Base-by-base conservation (phyloP, 768 basidiomycete species). In the Russula sp. region DNA sequence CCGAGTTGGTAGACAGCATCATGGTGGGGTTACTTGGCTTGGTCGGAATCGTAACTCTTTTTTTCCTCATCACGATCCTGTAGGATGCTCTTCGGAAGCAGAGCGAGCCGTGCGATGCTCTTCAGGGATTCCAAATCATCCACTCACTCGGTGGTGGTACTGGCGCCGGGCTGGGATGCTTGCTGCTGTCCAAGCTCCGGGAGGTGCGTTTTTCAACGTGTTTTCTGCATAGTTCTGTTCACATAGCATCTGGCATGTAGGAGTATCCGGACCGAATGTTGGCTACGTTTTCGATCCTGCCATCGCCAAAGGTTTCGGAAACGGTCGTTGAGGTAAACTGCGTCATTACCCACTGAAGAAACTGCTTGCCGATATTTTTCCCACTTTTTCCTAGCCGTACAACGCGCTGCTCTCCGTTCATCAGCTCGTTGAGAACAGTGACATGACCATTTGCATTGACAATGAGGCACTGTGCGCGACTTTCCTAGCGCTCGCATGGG, bases 141-240 rank as follows among this genome's bases (percentile, higher is more conserved):
- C 93, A 96, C 67, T 93, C 94, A 18, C 83, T 98, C 18, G 94
- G 94, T 40, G 94, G 94, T 64, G 94, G 94, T 42, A 95, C 91
- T 3, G 94, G 93, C 42, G 85, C 93, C 27, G 94, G 94, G 18
- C 74, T 95, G 47, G 93, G 93, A 44, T 87, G 86, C 60, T 77
- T 95, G 48, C 76, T 95, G 58, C 75, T 96, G 40, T 84, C 86
- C 42, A 94, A 94, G 71, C 75, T 94, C 63, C 83, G 90, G 57
- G 92, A 94, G 77, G 90, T 82, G 64, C 67, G 79, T 69, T 64
- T 27, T 44, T 58, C 16, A 5, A 16, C 13, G 11, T 16, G 50
- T 56, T 34, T 55, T 44, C 57, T 37, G 52, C 35, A 56, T 68
- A 18, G 65, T 60, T 37, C 14, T 66, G 49, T 68, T 66, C 64